Base-by-base conservation (phyloP, 202 grass and related monocot genomes). In the Zizania palustris region DNA sequence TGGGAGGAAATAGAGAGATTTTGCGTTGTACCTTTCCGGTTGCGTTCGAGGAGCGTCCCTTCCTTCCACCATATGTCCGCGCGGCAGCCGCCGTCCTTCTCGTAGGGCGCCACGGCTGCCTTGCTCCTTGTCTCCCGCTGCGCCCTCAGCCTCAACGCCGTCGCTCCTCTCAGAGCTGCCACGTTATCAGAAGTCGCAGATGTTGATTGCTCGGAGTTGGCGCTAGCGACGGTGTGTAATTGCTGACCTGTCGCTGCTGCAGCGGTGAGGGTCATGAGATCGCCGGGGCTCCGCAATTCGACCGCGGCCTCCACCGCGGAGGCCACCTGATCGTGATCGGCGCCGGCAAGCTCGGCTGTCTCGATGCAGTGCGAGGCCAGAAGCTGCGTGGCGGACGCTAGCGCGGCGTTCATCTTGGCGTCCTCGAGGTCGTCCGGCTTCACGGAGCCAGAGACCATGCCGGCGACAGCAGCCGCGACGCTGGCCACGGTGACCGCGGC, bases 51-150 rank as follows among this genome's bases (percentile, higher is more conserved):
- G 63, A 97, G 71, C 73, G 93, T 55, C 5, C 95, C 95, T 83
- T 97, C 95, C 81, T 90, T 97, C 86, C 87, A 94, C 95, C 95
- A 97, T 63, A 94, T 86, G 70, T 97, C 91, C 0, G 82, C 65
- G 67, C 78, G 82, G 66, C 60, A 67, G 84, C 82, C 80, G 37
- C 84, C 67, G 41, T 71, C 34, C 82, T 85, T 97, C 16, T 97
- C 95, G 45, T 79, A 97, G 13, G 95, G 91, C 78, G 88, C 80
- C 50, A 97, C 95, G 4, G 89, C 83, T 3, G 91, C 82, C 6
- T 77, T 82, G 87, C 67, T 92, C 80, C 85, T 84, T 43, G 80
- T 74, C 69, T 94, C 91, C 21, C 91, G 85, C 61, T 97, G 89
- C 65, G 83, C 63, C 65, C 89, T 60, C 6, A 72, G 63, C 60